phyloP scores from a whole-genome alignment of 768 basidiomycete species.

The Mycena rebaudengoi region DNA sequence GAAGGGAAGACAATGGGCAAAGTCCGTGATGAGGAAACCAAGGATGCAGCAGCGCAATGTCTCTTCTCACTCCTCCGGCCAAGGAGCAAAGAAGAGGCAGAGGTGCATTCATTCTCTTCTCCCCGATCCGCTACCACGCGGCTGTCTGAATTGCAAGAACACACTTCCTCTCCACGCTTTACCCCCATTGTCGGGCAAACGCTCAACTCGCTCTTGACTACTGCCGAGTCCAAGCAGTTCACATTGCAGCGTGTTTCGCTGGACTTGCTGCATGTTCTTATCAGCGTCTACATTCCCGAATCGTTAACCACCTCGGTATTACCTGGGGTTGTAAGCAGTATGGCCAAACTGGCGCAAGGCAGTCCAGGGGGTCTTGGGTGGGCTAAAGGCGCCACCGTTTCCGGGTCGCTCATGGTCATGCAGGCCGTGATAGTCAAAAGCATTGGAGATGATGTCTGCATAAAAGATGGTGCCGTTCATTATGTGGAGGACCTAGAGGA shows the following conservation, averaged over 20 bases:
- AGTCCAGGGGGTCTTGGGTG: slow-evolving; percentile 64
- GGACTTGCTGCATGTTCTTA: slow-evolving; percentile 59
- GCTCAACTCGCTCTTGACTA: slow-evolving; percentile 72
- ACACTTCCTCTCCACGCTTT: slow-evolving; percentile 59
- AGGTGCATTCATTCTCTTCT: slow-evolving; percentile 30
- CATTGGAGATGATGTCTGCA: slow-evolving; percentile 74
- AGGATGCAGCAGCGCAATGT: slow-evolving; percentile 75
- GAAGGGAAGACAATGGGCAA: slow-evolving; percentile 75
- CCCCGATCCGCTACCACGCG: slow-evolving; percentile 39
- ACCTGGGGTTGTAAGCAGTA: slow-evolving; percentile 83
- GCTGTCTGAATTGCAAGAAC: slow-evolving; percentile 47
- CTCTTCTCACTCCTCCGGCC: slow-evolving; percentile 69
- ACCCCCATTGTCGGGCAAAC: slow-evolving; percentile 87
- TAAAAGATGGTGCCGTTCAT: slow-evolving; percentile 64
- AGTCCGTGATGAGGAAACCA: slow-evolving; percentile 82
- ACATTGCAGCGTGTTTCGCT: slow-evolving; percentile 74
- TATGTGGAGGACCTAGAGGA: slow-evolving; percentile 71
- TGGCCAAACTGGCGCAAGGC: slow-evolving; percentile 76
- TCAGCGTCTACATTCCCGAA: slow-evolving; percentile 67
- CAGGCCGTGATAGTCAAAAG: slow-evolving; percentile 60
- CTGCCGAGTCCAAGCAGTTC: slow-evolving; percentile 62
- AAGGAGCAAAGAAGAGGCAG: slow-evolving; percentile 51
- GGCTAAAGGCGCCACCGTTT: slow-evolving; percentile 76
- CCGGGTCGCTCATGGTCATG: slow-evolving; percentile 66
- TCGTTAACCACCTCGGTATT: slow-evolving; percentile 70